Base-by-base conservation (phyloP, 495 filamentous ascomycete species). In the Cladorrhinum samala region DNA sequence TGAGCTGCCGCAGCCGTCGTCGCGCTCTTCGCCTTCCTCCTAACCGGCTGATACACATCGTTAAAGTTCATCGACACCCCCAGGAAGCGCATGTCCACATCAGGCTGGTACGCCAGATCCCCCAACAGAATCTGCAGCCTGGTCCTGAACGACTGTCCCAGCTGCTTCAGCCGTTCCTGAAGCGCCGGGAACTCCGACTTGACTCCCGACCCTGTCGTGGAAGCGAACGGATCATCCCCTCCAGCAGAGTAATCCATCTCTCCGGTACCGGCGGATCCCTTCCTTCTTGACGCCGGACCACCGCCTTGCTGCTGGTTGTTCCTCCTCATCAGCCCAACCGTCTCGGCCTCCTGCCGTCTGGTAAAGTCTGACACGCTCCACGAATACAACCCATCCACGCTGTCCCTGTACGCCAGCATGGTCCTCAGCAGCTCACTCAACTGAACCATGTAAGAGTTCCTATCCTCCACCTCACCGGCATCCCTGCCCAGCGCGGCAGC, bases 61-160 rank as follows among this genome's bases (percentile, higher is more conserved):
- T 99, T 99, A 66, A 99, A 99, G 65, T 96, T 99, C 89, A 99
- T 95, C 18, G 92, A 87, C 44, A 96, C 88, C 9, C 87, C 94
- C 54, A 99, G 73, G 72, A 96, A 95, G 39, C 91, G 80, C 87
- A 99, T 91, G 60, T 97, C 93, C 53, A 88, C 83, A 67, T 98
- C 94, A 11, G 91, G 87, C 72, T 97, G 94, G 64, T 93, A 89
- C 8, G 88, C 83, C 53, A 99, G 66, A 68, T 97, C 94, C 9
- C 91, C 89, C 27, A 99, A 74, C 20, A 99, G 73, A 23, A 88
- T 73, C 59, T 90, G 90, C 43, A 97, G 73, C 24, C 85, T 77
- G 0, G 77, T 75, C 49, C 77, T 76, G 76, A 97, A 99, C 50
- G 87, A 83, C 2, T 72, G 71, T 2, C 84, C 85, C 11, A 97